These are phyloP conservation scores for Leccinum rimulosum DNA, from an alignment of 768 basidiomycete species.

Conservation along the genomic window DNA sequence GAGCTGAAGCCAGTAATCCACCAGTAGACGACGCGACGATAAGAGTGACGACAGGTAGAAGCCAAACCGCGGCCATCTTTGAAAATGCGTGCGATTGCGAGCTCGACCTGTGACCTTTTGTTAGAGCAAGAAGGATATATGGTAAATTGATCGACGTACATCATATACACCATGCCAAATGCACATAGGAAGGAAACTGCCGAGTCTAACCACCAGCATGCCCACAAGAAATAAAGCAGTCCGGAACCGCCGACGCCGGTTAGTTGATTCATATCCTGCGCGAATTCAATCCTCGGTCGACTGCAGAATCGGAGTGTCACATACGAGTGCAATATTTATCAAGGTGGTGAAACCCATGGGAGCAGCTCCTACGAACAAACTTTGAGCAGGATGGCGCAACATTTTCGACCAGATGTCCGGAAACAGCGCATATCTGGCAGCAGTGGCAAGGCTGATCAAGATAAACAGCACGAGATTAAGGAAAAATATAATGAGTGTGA, in stretches of 20 bases:
- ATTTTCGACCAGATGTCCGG: slow-evolving; percentile 44
- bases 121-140: slow-evolving; percentile 1
- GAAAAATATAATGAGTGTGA: slow-evolving; percentile 38
- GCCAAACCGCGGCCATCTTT: slow-evolving; percentile 45
- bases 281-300: not conserved
- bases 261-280: slow-evolving; percentile 34
- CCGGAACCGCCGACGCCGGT: slow-evolving; percentile 34
- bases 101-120: slow-evolving; percentile 37
- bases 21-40: slow-evolving; percentile 54
- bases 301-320: slow-evolving; percentile 5
- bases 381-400: slow-evolving; percentile 45
- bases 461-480: slow-evolving; percentile 42
- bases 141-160: slow-evolving; percentile 30
- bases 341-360: slow-evolving; percentile 47
- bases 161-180: slow-evolving; percentile 49
- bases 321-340: slow-evolving; percentile 39
- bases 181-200: slow-evolving; percentile 40
- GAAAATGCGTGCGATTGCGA: slow-evolving; percentile 40
- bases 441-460: slow-evolving; percentile 31
- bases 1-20: slow-evolving; percentile 40
- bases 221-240: slow-evolving; percentile 45
- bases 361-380: slow-evolving; percentile 42
- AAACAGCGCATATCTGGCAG: slow-evolving; percentile 41
- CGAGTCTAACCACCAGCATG: slow-evolving; percentile 51
- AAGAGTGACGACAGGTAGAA: slow-evolving; percentile 51